phyloP scores from a whole-genome alignment of 495 filamentous ascomycete genomes.

The Penicillium pancosmium region DNA sequence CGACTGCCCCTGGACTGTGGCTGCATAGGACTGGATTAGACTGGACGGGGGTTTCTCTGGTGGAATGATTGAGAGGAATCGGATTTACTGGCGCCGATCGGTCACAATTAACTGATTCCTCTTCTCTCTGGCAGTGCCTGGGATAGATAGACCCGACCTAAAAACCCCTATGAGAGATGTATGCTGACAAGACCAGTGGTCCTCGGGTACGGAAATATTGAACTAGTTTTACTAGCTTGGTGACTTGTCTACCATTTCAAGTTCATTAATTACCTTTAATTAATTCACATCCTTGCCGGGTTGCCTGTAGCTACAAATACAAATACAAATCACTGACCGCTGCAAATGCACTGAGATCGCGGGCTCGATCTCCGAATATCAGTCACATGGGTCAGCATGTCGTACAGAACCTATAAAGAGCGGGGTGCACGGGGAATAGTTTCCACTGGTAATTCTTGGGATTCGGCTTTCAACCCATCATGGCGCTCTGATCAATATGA shows the following conservation, averaged over 20 bases:
- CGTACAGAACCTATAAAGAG: conserved; percentile 2
- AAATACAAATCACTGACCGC: not conserved
- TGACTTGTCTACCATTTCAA: not conserved
- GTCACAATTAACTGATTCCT: not conserved
- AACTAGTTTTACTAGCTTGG: not conserved
- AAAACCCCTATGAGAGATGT: not conserved
- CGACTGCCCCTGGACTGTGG: conserved; percentile 1
- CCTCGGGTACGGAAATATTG: not conserved
- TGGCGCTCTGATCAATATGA: not conserved
- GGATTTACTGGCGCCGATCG: not conserved
- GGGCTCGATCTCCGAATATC: not conserved
- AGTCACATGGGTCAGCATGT: not conserved
- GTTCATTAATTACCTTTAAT: not conserved
- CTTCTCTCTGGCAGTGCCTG: not conserved
- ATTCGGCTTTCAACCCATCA: too few relatives aligned
- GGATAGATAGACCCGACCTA: not conserved
- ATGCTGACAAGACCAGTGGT: too few relatives aligned
- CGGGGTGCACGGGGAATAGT: not conserved
- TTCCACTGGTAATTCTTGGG: not conserved
- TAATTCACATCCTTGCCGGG: not conserved
- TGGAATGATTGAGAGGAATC: not conserved
- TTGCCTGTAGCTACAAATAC: not conserved
- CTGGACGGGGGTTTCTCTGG: not conserved
- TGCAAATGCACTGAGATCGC: not conserved
- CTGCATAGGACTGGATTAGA: not conserved